Conservation (phyloP, 2,329 filamentous ascomycete genomes). For the Fusarium kyushuense region DNA sequence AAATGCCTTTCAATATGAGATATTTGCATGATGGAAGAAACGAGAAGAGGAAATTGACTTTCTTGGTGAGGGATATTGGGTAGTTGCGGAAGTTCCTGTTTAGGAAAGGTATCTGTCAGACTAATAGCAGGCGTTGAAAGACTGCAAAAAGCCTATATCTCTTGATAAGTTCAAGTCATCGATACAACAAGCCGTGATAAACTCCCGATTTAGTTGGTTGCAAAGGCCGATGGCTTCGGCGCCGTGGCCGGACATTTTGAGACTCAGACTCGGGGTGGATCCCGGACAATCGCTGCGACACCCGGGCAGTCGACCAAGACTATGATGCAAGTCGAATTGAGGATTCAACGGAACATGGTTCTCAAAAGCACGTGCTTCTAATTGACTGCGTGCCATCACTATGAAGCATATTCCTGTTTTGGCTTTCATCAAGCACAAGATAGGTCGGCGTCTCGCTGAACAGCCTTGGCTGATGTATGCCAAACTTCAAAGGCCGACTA, state of each 20-base stretch:
- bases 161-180: background rate
- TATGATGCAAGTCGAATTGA: background rate
- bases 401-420: no score
- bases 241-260: constrained; percentile 8
- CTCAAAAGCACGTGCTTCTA: background rate
- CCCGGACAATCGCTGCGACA: background rate
- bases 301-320: no score
- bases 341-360: background rate
- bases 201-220: background rate
- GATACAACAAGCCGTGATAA: background rate
- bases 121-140: background rate
- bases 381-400: background rate
- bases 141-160: background rate
- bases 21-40: background rate
- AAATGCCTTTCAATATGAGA: background rate
- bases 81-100: constrained; percentile 17
- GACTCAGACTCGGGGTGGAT: constrained; percentile 12
- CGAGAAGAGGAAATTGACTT: background rate
- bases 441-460: background rate
- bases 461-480: background rate
- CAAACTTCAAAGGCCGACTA: background rate
- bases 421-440: background rate
- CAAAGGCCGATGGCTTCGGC: background rate
- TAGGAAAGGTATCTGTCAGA: background rate
- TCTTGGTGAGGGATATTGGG: background rate